These are phyloP conservation scores for Fusarium temperatum DNA, from an alignment of 2,329 filamentous ascomycete genomes.

Conservation along the genomic window DNA sequence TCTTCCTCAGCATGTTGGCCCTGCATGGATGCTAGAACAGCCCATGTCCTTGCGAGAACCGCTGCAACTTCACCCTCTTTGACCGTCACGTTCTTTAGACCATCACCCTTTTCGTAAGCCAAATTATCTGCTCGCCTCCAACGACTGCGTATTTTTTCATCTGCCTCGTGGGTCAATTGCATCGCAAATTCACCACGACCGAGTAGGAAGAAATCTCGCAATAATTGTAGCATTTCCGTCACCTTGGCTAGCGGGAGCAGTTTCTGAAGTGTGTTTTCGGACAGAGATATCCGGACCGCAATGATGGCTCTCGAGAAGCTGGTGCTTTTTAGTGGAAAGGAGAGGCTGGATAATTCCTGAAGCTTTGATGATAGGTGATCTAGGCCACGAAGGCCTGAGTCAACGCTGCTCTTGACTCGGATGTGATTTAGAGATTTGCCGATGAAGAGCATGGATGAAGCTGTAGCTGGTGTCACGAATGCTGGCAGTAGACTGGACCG, in stretches of 20 bases:
- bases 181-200: constrained; percentile 92
- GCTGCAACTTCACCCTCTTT: constrained; percentile 89
- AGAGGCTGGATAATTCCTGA: constrained; percentile 71
- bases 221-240: constrained; percentile 76
- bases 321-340: constrained; percentile 77
- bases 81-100: constrained; percentile 61
- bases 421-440: constrained; percentile 90
- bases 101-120: constrained; percentile 64
- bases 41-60: constrained; percentile 81
- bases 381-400: constrained; percentile 59
- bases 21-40: constrained; percentile 78
- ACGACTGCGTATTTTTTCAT: constrained; percentile 78
- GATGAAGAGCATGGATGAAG: constrained; percentile 87
- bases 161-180: constrained; percentile 84
- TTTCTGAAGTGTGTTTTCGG: constrained; percentile 83
- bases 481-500: constrained; percentile 73
- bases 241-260: constrained; percentile 82
- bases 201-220: constrained; percentile 88
- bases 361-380: constrained; percentile 75
- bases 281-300: constrained; percentile 81
- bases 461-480: constrained; percentile 79
- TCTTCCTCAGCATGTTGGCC: constrained; percentile 78
- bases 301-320: constrained; percentile 77
- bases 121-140: constrained; percentile 72
- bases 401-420: constrained; percentile 61